A percentile compares a stretch with the other conserved stretches of the same genome.
phyloP scores from a whole-genome alignment of 345 rosid genomes.

The Salix udensis region DNA sequence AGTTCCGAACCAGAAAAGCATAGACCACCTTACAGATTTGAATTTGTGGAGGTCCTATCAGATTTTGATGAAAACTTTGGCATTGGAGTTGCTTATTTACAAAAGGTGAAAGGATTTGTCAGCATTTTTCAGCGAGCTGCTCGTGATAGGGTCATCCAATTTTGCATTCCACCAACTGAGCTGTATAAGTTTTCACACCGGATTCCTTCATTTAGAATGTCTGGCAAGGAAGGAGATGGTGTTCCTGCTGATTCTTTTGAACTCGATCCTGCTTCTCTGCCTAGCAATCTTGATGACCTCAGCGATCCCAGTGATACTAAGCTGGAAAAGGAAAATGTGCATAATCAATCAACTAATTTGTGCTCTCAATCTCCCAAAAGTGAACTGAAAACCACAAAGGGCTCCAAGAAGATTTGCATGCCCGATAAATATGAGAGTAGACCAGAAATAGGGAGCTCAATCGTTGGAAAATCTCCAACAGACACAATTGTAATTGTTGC shows the following conservation, averaged over 20 bases:
- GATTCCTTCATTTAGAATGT: conserved; percentile 62
- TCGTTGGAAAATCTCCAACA: conserved; percentile 25
- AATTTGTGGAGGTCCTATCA: conserved; percentile 63
- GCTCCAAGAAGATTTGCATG: conserved; percentile 16
- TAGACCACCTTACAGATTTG: conserved; percentile 44
- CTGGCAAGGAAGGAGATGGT: conserved; percentile 68
- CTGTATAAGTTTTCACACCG: conserved; percentile 71
- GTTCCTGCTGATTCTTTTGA: conserved; percentile 75
- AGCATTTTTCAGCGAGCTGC: conserved; percentile 47
- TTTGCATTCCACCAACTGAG: conserved; percentile 41
- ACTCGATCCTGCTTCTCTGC: conserved; percentile 72
- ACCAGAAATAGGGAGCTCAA: conserved; percentile 8
- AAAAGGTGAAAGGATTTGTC: conserved; percentile 76
- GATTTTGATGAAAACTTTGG: conserved; percentile 49
- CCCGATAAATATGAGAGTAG: conserved; percentile 28
- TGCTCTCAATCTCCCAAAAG: conserved; percentile 16
- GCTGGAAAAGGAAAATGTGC: conserved; percentile 19
- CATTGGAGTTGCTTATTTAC: conserved; percentile 59
- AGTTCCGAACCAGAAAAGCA: conserved; percentile 41
- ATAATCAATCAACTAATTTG: conserved; percentile 16
- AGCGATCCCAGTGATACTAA: conserved; percentile 14
- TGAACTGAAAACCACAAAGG: conserved; percentile 9
- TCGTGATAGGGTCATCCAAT: conserved; percentile 25
- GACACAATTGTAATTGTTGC: conserved; percentile 16
- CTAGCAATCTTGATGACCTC: conserved; percentile 21